Conservation (phyloP, 768 basidiomycete genomes). For the Amanita rubescens region DNA sequence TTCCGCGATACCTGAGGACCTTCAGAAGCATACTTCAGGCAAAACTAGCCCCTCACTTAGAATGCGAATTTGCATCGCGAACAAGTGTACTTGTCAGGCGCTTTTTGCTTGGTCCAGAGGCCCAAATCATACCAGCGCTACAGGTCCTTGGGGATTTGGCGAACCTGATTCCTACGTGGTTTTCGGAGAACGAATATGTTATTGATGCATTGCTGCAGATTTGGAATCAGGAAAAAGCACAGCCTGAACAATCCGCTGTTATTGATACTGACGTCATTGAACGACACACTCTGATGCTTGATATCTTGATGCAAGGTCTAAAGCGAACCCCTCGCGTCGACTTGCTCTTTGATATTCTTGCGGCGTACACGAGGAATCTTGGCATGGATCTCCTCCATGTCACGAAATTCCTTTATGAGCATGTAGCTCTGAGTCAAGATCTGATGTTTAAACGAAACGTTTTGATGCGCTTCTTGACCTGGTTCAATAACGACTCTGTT, state of each 20-base stretch:
- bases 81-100: slow-evolving; percentile 45
- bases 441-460: slow-evolving; percentile 72
- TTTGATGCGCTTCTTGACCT: slow-evolving; percentile 75
- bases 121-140: slow-evolving; percentile 60
- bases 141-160: slow-evolving; percentile 73
- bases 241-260: slow-evolving; percentile 34
- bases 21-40: slow-evolving; percentile 78
- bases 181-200: slow-evolving; percentile 56
- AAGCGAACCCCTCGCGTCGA: slow-evolving; percentile 73
- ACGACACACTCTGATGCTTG: slow-evolving; percentile 58
- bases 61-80: slow-evolving; percentile 58
- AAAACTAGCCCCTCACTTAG: slow-evolving; percentile 66
- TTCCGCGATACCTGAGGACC: slow-evolving; percentile 76
- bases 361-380: slow-evolving; percentile 70
- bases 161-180: slow-evolving; percentile 60
- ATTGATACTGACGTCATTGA: slow-evolving; percentile 45
- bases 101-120: slow-evolving; percentile 44
- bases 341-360: slow-evolving; percentile 81
- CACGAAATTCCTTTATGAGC: slow-evolving; percentile 79
- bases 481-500: slow-evolving; percentile 63
- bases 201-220: slow-evolving; percentile 65
- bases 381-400: slow-evolving; percentile 76
- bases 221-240: slow-evolving; percentile 55
- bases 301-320: slow-evolving; percentile 71
- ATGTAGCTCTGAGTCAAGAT: slow-evolving; percentile 71